These are phyloP conservation scores for Rhodotorula toruloides DNA, from an alignment of 768 basidiomycete genomes.

Conservation along the genomic window DNA sequence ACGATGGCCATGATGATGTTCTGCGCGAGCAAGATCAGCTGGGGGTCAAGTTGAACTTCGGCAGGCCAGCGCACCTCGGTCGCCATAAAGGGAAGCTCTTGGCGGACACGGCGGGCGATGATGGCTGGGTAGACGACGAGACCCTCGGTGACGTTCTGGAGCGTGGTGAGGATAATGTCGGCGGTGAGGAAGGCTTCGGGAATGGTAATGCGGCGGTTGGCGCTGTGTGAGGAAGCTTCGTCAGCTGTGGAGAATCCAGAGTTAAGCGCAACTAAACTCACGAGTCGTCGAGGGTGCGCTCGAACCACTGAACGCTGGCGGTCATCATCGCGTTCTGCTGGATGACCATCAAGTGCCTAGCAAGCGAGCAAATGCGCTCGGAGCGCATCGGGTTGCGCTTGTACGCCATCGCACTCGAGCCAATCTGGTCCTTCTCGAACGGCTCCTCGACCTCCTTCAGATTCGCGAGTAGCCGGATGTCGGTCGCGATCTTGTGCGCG, in stretches of 20 bases:
- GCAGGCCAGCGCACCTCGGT: conserved; percentile 57
- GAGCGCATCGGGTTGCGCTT: conserved; percentile 99
- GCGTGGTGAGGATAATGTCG: conserved; percentile 88
- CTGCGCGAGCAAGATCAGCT: neutral
- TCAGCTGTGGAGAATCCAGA: conserved; percentile 13
- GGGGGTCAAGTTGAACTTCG: too few species aligned
- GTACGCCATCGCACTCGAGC: conserved; percentile 90
- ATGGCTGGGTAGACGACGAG: conserved; percentile 99
- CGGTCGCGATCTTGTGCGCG: conserved; percentile 96
- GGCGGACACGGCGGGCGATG: conserved; percentile 80
- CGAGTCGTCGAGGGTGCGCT: conserved; percentile 96
- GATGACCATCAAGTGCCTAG: conserved; percentile 91
- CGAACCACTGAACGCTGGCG: conserved; percentile 92
- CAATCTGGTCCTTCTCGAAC: conserved; percentile 97
- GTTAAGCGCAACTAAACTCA: conserved; percentile 43
- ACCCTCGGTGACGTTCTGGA: conserved; percentile 95
- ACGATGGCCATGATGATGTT: conserved; percentile 99
- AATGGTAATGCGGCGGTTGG: conserved; percentile 90
- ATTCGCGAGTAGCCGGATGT: conserved; percentile 87
- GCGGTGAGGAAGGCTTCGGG: conserved; percentile 96
- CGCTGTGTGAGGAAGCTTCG: conserved; percentile 53
- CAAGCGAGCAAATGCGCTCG: conserved; percentile 90
- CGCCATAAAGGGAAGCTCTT: conserved; percentile 99
- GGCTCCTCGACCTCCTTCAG: conserved; percentile 99
- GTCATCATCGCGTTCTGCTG: conserved; percentile 98